phyloP scores from a whole-genome alignment of 2,329 filamentous ascomycete genomes.

The Metarhizium rileyi region DNA sequence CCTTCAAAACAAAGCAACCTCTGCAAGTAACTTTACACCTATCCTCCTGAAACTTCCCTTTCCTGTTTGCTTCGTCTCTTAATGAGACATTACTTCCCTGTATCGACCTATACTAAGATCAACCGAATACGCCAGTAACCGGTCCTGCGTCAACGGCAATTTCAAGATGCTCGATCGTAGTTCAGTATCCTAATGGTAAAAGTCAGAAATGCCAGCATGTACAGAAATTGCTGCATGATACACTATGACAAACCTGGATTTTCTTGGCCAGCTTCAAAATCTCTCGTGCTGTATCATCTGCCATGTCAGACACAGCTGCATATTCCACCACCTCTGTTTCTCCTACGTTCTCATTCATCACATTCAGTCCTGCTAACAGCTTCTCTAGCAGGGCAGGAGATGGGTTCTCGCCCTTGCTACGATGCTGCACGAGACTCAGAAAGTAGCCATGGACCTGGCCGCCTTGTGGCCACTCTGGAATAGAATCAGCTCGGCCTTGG shows the following conservation, averaged over 20 bases:
- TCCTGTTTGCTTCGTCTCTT: not conserved
- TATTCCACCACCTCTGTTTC: conserved; percentile 41
- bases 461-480: conserved; percentile 67
- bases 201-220: conserved; percentile 1
- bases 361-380: conserved; percentile 45
- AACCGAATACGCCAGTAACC: conserved; percentile 58
- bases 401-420: conserved; percentile 29
- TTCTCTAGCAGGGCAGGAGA: conserved; percentile 42
- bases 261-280: conserved; percentile 46
- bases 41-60: not conserved
- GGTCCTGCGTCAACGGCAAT: conserved; percentile 63
- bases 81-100: conserved; percentile 48
- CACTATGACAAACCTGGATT: conserved; percentile 40
- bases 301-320: conserved; percentile 77
- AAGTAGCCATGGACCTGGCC: conserved; percentile 68
- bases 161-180: conserved; percentile 37
- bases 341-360: conserved; percentile 36
- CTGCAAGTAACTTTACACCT: not conserved
- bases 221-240: not conserved
- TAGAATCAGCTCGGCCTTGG: conserved; percentile 46
- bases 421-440: conserved; percentile 38
- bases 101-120: conserved; percentile 63
- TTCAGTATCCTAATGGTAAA: conserved; percentile 23
- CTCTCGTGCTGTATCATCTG: conserved; percentile 58
- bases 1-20: not conserved